Conservation (phyloP, 805 yeast species). For the Pachysolen tannophilus region DNA sequence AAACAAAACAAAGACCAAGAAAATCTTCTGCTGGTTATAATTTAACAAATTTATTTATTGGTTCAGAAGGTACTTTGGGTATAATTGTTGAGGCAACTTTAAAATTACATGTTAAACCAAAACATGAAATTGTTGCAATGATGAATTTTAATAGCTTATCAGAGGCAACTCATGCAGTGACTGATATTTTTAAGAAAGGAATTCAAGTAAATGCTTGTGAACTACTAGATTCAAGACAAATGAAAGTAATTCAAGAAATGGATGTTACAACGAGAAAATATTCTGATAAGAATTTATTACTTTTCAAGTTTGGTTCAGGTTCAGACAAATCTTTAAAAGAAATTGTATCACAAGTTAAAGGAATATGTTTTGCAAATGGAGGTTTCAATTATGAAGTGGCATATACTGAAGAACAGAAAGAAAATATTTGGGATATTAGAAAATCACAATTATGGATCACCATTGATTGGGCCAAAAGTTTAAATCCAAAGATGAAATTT, state of each 20-base stretch:
- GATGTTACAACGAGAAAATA: conserved; percentile 28
- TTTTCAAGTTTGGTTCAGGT: conserved; percentile 62
- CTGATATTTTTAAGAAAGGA: conserved; percentile 53
- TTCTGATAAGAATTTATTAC: conserved; percentile 28
- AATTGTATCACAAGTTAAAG: conserved; percentile 34
- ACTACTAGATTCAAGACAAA: conserved; percentile 62
- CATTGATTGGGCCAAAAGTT: conserved; percentile 53
- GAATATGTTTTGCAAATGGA: conserved; percentile 46
- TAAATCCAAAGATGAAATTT: conserved; percentile 34
- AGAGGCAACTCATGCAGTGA: conserved; percentile 67
- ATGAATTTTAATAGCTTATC: conserved; percentile 59
- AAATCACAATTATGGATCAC: conserved; percentile 62
- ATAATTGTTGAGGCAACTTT: conserved; percentile 72
- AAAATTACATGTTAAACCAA: conserved; percentile 58
- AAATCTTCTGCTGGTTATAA: conserved; percentile 78
- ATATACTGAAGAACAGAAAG: conserved; percentile 48
- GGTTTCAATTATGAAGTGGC: conserved; percentile 58
- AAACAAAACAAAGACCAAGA: conserved; percentile 67
- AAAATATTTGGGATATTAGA: conserved; percentile 69
- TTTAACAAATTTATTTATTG: conserved; percentile 65
- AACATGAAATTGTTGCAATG: conserved; percentile 57
- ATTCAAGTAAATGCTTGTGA: conserved; percentile 70
- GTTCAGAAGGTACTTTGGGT: conserved; percentile 77
- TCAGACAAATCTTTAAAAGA: conserved; percentile 30
- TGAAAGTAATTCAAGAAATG: conserved; percentile 54